Evolutionary conservation across 106 monocot genomes (phyloP).

Genomic region (Dioscorea alata): DNA sequence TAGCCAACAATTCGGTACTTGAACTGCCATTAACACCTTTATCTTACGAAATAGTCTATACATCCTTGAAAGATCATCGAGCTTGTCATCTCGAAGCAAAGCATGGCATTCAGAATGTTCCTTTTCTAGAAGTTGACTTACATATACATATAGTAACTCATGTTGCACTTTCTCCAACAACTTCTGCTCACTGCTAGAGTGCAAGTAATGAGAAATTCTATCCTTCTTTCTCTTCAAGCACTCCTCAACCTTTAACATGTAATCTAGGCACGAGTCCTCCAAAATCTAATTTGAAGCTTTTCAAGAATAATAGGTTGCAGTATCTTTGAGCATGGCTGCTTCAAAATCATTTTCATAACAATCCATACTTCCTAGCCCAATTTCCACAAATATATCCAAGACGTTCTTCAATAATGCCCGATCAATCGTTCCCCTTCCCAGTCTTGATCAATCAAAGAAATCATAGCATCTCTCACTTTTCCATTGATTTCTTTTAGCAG

Average conservation of each 20-base stretch:
- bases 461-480: conserved; percentile 60
- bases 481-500: conserved; percentile 70
- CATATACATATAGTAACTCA: conserved; percentile 41
- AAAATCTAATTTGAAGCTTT: conserved; percentile 79
- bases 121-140: conserved; percentile 52
- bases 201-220: conserved; percentile 80
- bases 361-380: conserved; percentile 63
- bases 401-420: conserved; percentile 84
- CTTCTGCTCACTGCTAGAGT: conserved; percentile 78
- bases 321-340: conserved; percentile 50
- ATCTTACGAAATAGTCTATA: conserved; percentile 37
- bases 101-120: conserved; percentile 65
- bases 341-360: conserved; percentile 84
- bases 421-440: conserved; percentile 89
- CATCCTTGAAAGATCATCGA: conserved; percentile 46
- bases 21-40: conserved; percentile 68
- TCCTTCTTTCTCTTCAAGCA: conserved; percentile 74
- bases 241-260: conserved; percentile 94
- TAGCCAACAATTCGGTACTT: conserved; percentile 59
- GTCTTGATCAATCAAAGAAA: conserved; percentile 80
- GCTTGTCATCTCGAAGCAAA: conserved; percentile 65
- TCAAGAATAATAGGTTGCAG: conserved; percentile 66
- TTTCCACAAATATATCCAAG: conserved; percentile 85
- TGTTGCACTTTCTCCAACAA: conserved; percentile 77
- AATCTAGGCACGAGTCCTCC: conserved; percentile 81